Percentiles rank a stretch among this genome's conserved stretches.
phyloP scores from a whole-genome alignment of 306 rosid genomes.

The Citrullus mucosospermus region DNA sequence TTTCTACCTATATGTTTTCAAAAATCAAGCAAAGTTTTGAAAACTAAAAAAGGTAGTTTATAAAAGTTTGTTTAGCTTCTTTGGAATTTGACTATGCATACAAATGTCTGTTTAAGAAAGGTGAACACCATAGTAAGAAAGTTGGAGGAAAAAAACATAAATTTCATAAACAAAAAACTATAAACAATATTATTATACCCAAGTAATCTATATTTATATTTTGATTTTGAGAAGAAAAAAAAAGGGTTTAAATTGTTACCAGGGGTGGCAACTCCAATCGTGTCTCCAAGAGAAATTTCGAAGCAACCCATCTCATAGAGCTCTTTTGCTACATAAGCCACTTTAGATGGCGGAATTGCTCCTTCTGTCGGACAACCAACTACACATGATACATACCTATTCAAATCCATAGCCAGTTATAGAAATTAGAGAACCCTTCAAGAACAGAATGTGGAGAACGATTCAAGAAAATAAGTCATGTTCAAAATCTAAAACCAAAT shows the following conservation, averaged over 20 bases:
- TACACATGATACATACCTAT: constrained; percentile 83
- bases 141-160: too few species aligned
- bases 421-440: constrained; percentile 3
- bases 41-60: too few species aligned
- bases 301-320: constrained; percentile 91
- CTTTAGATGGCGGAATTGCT: constrained; percentile 63
- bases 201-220: background rate
- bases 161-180: too few species aligned
- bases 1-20: too few species aligned
- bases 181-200: background rate
- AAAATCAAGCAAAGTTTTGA: too few species aligned
- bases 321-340: constrained; percentile 82
- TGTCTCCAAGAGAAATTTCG: constrained; percentile 95
- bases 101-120: too few species aligned
- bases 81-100: too few species aligned
- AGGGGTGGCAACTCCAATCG: constrained; percentile 85
- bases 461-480: background rate
- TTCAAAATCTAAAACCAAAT: background rate
- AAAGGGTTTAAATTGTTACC: constrained; percentile 27
- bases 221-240: background rate
- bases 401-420: constrained; percentile 9
- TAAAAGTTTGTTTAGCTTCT: too few species aligned
- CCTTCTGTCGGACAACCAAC: constrained; percentile 96
- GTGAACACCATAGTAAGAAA: too few species aligned
- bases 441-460: background rate